Evolutionary conservation across 208 protist genomes (phyloP).

Genomic region (Willaertia magna): DNA sequence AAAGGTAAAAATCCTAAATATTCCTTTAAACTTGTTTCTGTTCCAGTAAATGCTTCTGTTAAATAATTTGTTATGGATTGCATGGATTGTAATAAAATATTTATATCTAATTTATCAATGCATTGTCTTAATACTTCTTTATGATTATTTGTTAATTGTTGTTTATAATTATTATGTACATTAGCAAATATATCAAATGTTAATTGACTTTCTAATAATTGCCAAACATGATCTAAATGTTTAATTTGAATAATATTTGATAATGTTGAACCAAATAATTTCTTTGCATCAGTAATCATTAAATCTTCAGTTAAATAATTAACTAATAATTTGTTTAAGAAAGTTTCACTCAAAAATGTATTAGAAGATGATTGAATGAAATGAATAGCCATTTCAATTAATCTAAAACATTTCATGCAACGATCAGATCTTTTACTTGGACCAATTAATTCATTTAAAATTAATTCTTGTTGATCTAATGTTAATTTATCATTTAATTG

Average conservation of each 20-base stretch:
- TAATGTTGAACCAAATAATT: background rate
- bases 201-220: background rate
- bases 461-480: background rate
- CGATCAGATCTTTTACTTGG: background rate
- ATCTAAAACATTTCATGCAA: background rate
- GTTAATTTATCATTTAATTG: background rate
- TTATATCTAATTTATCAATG: background rate
- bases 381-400: background rate
- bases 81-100: background rate
- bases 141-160: background rate
- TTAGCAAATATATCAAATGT: background rate
- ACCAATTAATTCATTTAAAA: background rate
- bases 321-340: background rate
- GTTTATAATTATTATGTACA: background rate
- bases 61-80: background rate
- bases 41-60: background rate
- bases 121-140: background rate
- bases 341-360: background rate
- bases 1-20: background rate
- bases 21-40: background rate
- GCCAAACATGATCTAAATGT: background rate
- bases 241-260: background rate
- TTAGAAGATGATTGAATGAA: background rate
- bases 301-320: background rate
- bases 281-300: background rate